phyloP scores from a whole-genome alignment of 2,329 filamentous ascomycete genomes.

The Sclerotinia glacialis region DNA sequence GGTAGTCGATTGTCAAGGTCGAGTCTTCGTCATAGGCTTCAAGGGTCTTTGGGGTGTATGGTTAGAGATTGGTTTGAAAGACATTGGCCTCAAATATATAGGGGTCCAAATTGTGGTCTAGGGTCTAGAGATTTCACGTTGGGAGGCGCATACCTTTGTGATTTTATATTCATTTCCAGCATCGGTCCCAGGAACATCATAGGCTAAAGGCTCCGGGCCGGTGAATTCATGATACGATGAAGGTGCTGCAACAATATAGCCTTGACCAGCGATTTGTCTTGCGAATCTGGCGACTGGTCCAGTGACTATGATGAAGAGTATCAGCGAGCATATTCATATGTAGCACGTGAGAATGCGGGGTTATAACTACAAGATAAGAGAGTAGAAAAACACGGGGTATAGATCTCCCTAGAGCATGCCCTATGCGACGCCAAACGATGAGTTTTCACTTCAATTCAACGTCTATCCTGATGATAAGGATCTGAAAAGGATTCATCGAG shows the following conservation, averaged over 20 bases:
- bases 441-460: constrained; percentile 1
- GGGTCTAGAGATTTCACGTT: background rate
- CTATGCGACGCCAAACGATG: background rate
- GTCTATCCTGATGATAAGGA: background rate
- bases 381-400: background rate
- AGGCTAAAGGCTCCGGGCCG: constrained; percentile 76
- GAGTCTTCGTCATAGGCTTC: constrained; percentile 83
- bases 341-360: constrained; percentile 20
- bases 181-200: constrained; percentile 85
- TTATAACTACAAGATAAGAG: constrained; percentile 23
- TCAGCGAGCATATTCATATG: constrained; percentile 6
- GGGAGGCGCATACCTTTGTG: constrained; percentile 56
- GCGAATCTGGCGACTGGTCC: constrained; percentile 87
- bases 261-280: constrained; percentile 85
- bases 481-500: background rate
- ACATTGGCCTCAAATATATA: background rate
- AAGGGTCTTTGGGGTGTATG: constrained; percentile 57
- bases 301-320: constrained; percentile 58
- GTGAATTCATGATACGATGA: constrained; percentile 94
- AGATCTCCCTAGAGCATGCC: background rate
- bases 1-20: constrained; percentile 62
- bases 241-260: constrained; percentile 88
- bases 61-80: background rate
- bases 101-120: background rate
- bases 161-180: constrained; percentile 84